Conservation (phyloP, 805 yeast genomes). For the Starmerella kuoi region DNA sequence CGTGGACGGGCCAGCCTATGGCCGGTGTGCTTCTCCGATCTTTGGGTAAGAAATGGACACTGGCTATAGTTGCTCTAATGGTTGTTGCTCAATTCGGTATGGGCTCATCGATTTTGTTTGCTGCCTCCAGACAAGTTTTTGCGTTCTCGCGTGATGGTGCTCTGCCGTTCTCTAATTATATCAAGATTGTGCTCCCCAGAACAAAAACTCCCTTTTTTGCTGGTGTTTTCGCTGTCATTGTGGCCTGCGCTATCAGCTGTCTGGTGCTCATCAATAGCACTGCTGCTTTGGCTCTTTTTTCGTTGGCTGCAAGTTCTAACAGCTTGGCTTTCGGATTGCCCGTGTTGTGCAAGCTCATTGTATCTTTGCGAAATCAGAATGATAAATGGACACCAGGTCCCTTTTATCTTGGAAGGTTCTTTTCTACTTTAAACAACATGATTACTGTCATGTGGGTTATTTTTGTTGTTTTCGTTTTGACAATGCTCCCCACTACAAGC, state of each 20-base stretch:
- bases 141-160: slow-evolving; percentile 71
- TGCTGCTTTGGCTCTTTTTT: slow-evolving; percentile 55
- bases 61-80: slow-evolving; percentile 47
- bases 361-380: slow-evolving; percentile 30
- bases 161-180: slow-evolving; percentile 44
- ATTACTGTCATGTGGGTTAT: slow-evolving; percentile 39
- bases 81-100: slow-evolving; percentile 51
- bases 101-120: slow-evolving; percentile 53
- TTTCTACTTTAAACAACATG: slow-evolving; percentile 37
- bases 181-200: slow-evolving; percentile 44
- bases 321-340: slow-evolving; percentile 54
- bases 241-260: slow-evolving; percentile 42
- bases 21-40: slow-evolving; percentile 54
- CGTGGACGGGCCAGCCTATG: slow-evolving; percentile 43
- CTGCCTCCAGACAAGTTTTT: slow-evolving; percentile 60
- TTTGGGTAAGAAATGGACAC: slow-evolving; percentile 52
- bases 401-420: slow-evolving; percentile 44
- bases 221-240: slow-evolving; percentile 39
- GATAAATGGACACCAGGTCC: slow-evolving; percentile 42
- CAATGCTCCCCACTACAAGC: slow-evolving; percentile 45
- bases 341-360: slow-evolving; percentile 37
- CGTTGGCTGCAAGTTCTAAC: slow-evolving; percentile 51
- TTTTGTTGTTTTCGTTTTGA: slow-evolving; percentile 40
- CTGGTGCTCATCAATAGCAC: slow-evolving; percentile 45
- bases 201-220: slow-evolving; percentile 58